phyloP scores from a whole-genome alignment of 345 rosid species.

The Microthlaspi erraticum region DNA sequence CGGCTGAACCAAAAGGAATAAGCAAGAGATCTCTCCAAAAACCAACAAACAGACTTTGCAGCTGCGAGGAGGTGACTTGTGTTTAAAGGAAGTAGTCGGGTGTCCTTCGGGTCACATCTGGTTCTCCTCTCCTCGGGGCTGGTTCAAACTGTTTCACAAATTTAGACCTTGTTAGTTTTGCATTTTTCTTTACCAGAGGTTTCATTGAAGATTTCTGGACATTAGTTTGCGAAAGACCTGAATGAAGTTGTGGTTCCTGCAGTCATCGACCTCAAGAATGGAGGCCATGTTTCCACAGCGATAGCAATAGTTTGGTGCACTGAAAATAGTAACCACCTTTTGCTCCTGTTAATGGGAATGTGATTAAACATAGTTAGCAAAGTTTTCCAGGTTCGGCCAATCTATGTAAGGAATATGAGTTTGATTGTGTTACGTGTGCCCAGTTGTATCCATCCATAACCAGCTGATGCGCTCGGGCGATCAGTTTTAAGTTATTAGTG shows the following conservation, averaged over 20 bases:
- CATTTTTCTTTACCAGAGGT: neutral
- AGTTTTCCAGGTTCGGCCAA: conserved; percentile 19
- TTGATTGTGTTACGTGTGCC: conserved; percentile 76
- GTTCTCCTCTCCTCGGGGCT: conserved; percentile 99
- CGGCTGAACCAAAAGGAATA: conserved; percentile 40
- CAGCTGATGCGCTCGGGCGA: conserved; percentile 97
- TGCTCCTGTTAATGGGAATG: conserved; percentile 71
- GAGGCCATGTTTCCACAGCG: conserved; percentile 99
- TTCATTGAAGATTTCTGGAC: neutral
- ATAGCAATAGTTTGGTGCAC: conserved; percentile 97
- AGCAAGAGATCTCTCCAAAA: conserved; percentile 43
- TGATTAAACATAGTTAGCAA: conserved; percentile 9
- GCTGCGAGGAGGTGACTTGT: conserved; percentile 26
- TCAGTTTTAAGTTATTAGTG: conserved; percentile 83
- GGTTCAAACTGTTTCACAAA: conserved; percentile 80
- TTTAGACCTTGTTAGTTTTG: conserved; percentile 10
- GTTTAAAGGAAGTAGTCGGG: conserved; percentile 90
- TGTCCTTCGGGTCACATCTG: conserved; percentile 94
- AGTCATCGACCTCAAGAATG: conserved; percentile 94
- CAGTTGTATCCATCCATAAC: conserved; percentile 99
- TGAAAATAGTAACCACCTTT: conserved; percentile 97
- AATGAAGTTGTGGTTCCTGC: conserved; percentile 85
- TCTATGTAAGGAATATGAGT: neutral
- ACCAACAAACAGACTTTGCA: conserved; percentile 39
- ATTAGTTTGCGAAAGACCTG: conserved; percentile 63